A percentile compares a stretch with the other conserved stretches of the same genome.
Evolutionary conservation across 805 yeast species (phyloP).

Genomic region (Teunomyces stri): DNA sequence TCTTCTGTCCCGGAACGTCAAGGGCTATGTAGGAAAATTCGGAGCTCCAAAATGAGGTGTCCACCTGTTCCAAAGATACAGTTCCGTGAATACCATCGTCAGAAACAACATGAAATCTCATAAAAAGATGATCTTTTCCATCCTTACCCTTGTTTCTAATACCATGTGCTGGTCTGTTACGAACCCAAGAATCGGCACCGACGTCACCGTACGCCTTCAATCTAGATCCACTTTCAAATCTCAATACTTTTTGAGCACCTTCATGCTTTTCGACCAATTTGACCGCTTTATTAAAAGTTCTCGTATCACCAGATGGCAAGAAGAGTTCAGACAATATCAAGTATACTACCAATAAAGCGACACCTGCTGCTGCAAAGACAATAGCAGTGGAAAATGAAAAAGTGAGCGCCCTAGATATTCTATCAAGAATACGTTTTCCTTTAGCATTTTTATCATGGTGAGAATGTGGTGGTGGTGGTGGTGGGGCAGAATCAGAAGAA

Average conservation of each 20-base stretch:
- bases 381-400: slow-evolving; percentile 59
- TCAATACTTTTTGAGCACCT: slow-evolving; percentile 54
- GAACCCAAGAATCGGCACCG: slow-evolving; percentile 73
- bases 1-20: slow-evolving; percentile 68
- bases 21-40: slow-evolving; percentile 70
- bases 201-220: slow-evolving; percentile 82
- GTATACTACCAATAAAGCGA: slow-evolving; percentile 67
- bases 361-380: slow-evolving; percentile 67
- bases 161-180: slow-evolving; percentile 82
- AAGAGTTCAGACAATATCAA: slow-evolving; percentile 76
- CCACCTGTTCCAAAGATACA: slow-evolving; percentile 79
- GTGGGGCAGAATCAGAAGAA: slow-evolving; percentile 18
- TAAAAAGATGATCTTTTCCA: slow-evolving; percentile 75
- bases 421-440: slow-evolving; percentile 42
- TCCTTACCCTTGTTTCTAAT: slow-evolving; percentile 63
- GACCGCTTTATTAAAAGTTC: slow-evolving; percentile 84
- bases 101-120: slow-evolving; percentile 87
- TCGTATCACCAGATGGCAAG: slow-evolving; percentile 89
- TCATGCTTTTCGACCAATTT: slow-evolving; percentile 68
- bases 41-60: slow-evolving; percentile 61
- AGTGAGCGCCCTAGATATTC: slow-evolving; percentile 55
- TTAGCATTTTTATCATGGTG: slow-evolving; percentile 37
- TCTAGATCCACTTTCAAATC: slow-evolving; percentile 53
- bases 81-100: slow-evolving; percentile 58
- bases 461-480: slow-evolving; percentile 36